A percentile compares a stretch with the other conserved stretches of the same genome.
Conservation (phyloP, 202 grass and related monocot species). For the Brachypodium distachyon region DNA sequence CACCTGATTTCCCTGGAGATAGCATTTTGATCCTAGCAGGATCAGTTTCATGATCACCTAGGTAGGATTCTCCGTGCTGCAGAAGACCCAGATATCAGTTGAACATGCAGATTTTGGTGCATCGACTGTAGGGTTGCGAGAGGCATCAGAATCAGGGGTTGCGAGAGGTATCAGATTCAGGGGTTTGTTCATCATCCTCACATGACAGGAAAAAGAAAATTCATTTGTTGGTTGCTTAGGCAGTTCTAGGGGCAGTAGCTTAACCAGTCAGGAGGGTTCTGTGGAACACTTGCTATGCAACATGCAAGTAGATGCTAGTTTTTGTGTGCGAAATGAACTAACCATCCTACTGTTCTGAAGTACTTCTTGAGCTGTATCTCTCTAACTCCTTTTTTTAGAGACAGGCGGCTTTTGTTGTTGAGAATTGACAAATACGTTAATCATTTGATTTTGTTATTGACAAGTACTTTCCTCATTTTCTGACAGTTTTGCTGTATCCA, state of each 20-base stretch:
- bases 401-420: too few species aligned
- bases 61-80: background rate
- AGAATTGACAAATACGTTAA: too few species aligned
- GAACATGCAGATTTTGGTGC: background rate
- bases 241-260: background rate
- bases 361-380: background rate
- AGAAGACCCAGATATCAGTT: background rate
- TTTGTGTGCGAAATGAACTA: background rate
- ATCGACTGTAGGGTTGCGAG: background rate
- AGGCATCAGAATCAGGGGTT: too few species aligned
- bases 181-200: background rate
- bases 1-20: background rate
- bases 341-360: background rate
- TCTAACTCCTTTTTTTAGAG: too few species aligned
- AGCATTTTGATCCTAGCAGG: background rate
- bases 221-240: slow-evolving; percentile 1
- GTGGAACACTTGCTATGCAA: background rate
- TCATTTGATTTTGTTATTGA: too few species aligned
- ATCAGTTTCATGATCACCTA: background rate
- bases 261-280: background rate
- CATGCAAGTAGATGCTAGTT: background rate
- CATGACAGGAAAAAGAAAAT: background rate
- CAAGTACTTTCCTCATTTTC: too few species aligned
- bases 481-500: too few species aligned
- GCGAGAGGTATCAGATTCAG: background rate